Evolutionary conservation across 1,284 basidiomycete species (phyloP).

Genomic region (Earliella scabrosa): DNA sequence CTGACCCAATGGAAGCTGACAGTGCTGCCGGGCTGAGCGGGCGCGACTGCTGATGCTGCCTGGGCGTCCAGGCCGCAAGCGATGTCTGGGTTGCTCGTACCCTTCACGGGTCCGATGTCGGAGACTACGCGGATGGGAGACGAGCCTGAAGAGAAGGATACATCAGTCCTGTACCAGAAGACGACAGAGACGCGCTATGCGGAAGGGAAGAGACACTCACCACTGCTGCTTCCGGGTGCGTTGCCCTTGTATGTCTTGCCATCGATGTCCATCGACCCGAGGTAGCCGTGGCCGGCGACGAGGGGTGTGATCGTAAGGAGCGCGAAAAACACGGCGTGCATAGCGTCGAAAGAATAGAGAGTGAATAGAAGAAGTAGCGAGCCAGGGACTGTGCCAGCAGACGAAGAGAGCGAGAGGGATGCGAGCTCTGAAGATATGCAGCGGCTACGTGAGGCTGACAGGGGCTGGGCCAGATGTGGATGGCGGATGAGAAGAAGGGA

Average conservation of each 20-base stretch:
- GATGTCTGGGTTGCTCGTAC: constrained; percentile 40
- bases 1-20: constrained; percentile 59
- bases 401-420: not conserved
- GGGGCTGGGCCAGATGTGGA: not conserved
- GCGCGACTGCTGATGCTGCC: constrained; percentile 39
- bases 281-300: constrained; percentile 63
- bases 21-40: constrained; percentile 44
- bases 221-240: constrained; percentile 43
- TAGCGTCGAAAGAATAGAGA: constrained; percentile 6
- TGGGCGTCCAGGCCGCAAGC: constrained; percentile 48
- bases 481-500: not conserved
- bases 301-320: constrained; percentile 29
- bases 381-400: constrained; percentile 16
- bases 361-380: not conserved
- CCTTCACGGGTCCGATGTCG: constrained; percentile 45
- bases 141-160: too few species aligned
- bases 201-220: constrained; percentile 40
- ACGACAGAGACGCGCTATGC: constrained; percentile 38
- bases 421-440: not conserved
- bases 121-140: constrained; percentile 33
- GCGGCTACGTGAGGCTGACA: constrained; percentile 7
- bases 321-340: constrained; percentile 24
- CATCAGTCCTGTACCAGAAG: too few species aligned
- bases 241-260: constrained; percentile 60
- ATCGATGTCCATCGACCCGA: constrained; percentile 56